phyloP scores from a whole-genome alignment of 2,329 filamentous ascomycete species.

The Truncatella angustata region DNA sequence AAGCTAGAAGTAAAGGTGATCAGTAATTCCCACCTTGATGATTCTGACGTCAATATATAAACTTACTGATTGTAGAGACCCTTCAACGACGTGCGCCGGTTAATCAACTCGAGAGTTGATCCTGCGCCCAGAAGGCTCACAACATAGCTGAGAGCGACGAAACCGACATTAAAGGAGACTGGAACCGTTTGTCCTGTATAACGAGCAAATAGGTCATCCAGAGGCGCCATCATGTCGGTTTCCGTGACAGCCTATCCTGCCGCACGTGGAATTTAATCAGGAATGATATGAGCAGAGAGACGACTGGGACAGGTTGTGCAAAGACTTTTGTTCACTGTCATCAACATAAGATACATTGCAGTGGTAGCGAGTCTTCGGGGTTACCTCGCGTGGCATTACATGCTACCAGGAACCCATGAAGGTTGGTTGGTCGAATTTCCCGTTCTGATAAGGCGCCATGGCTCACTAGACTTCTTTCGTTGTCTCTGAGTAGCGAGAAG shows the following conservation, averaged over 20 bases:
- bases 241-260: not conserved
- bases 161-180: not conserved
- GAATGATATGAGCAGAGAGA: not conserved
- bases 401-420: not conserved
- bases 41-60: not conserved
- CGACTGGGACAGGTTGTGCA: not conserved
- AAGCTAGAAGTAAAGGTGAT: not conserved
- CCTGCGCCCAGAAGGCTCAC: not conserved
- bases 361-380: no score
- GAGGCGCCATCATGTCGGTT: not conserved
- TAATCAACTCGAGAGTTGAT: not conserved
- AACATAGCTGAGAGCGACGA: not conserved
- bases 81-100: not conserved
- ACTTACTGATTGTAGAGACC: not conserved
- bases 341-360: no score
- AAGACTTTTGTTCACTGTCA: not conserved
- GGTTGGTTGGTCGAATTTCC: no score
- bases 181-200: constrained; percentile 1
- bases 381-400: not conserved
- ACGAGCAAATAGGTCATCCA: constrained; percentile 2
- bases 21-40: not conserved
- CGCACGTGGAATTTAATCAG: not conserved
- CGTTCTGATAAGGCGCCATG: no score
- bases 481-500: no score
- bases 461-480: no score